Base-by-base conservation (phyloP, 75 land plant genomes). In the Gnetum montanum region DNA sequence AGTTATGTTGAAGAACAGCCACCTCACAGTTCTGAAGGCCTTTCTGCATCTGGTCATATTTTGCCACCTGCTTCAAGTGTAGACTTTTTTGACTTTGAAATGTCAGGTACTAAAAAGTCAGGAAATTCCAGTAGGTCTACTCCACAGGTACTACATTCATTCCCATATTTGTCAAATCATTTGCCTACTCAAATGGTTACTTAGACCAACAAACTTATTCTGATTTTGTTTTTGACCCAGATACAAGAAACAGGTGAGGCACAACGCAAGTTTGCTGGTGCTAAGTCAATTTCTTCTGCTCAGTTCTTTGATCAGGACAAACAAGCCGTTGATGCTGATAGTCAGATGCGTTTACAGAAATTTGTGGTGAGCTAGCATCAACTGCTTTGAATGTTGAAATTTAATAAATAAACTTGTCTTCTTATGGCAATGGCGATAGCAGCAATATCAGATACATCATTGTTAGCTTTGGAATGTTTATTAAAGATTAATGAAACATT, bases 201-300 rank as follows among this genome's bases (percentile, higher is more conserved):
- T n/a, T n/a, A n/a, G n/a, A n/a, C n/a, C n/a, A n/a, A n/a, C n/a
- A n/a, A n/a, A n/a, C n/a, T 33, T 15, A 31, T 46, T n/a, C 34
- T 22, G 47, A 24, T 1, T 38, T 65, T 28, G 13, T 29, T 0
- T 2, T 1, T 23, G 43, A 4, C 15, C 31, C 66, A 75, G 78
- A 60, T 66, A 40, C 70, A 71, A 66, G 78, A 75, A 31, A 75
- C 70, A 37, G 45, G 46, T 43, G 78, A 75, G 62, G 78, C 78
- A 36, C 78, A 75, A 57, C 60, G 43, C 65, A 75, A 75, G 49
- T 75, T 75, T 65, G 77, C 78, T 12, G 67, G 74, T 55, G 78
- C 78, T 23, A 75, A 75, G 44, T 64, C 78, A 8, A 75, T 75
- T 20, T 75, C 78, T 13, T 75, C 78, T 33, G 31, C 77, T 43